Evolutionary conservation across 345 rosid species (phyloP).

Genomic region (Leavenworthia alabamica): DNA sequence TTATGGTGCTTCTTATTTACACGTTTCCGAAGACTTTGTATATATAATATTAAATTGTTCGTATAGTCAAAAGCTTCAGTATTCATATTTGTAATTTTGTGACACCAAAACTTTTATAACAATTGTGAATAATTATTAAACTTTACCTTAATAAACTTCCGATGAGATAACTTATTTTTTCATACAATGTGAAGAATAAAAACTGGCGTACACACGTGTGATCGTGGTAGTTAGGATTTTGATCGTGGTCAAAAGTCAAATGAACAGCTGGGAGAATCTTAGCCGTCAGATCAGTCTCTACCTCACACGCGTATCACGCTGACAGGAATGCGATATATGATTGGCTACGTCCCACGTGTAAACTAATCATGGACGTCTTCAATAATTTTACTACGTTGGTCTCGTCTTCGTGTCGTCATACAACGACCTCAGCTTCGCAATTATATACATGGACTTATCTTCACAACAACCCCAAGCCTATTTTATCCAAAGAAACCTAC

Average conservation of each 20-base stretch:
- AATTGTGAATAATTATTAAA: background rate
- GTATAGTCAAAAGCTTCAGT: constrained; percentile 6
- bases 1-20: background rate
- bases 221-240: background rate
- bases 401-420: constrained; percentile 22
- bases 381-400: constrained; percentile 1
- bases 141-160: background rate
- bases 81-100: background rate
- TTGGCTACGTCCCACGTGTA: constrained; percentile 4
- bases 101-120: background rate
- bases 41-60: background rate
- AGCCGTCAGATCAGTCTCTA: constrained; percentile 24
- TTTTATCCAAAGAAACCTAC: background rate
- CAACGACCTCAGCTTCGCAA: too few relatives aligned
- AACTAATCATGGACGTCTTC: constrained; percentile 11
- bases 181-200: background rate
- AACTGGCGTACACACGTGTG: constrained; percentile 11
- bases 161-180: background rate
- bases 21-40: background rate
- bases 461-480: constrained; percentile 6
- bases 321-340: constrained; percentile 7
- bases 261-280: constrained; percentile 17
- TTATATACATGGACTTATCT: constrained; percentile 9
- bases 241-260: constrained; percentile 16
- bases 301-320: constrained; percentile 13